Evolutionary conservation across 2,329 filamentous ascomycete genomes (phyloP).

Genomic region (Akanthomyces muscarius): DNA sequence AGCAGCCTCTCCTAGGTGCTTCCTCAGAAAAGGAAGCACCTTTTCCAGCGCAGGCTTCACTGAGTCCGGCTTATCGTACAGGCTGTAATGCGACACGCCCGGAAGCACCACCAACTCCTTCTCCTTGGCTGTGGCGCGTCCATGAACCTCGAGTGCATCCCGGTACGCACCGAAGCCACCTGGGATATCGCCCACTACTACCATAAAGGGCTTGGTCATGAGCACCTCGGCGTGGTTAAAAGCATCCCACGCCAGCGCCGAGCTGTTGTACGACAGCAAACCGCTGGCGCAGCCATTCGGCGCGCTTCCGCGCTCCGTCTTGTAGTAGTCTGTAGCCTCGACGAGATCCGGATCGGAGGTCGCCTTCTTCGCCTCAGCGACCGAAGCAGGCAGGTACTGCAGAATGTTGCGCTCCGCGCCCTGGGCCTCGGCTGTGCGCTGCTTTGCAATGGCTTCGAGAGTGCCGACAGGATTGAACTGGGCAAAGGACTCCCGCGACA

Average conservation of each 20-base stretch:
- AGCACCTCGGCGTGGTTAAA: constrained; percentile 15
- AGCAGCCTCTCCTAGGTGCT: constrained; percentile 25
- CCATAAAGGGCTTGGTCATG: constrained; percentile 17
- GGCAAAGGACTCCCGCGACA: constrained; percentile 21
- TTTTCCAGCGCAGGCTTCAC: constrained; percentile 17
- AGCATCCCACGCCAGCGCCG: constrained; percentile 16
- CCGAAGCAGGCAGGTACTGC: constrained; percentile 12
- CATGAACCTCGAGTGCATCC: constrained; percentile 11
- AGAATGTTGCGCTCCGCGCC: constrained; percentile 3
- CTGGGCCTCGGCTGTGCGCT: constrained; percentile 10
- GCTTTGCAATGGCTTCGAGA: constrained; percentile 10
- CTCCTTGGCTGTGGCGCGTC: constrained; percentile 14
- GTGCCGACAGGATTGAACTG: constrained; percentile 9
- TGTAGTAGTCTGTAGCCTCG: constrained; percentile 17
- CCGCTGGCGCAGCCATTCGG: constrained; percentile 7
- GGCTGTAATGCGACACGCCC: constrained; percentile 14
- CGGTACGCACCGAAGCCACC: constrained; percentile 15
- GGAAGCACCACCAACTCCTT: constrained; percentile 17
- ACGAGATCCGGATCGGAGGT: neutral
- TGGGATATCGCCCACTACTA: constrained; percentile 14
- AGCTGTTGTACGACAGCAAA: constrained; percentile 12
- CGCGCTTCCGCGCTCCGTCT: constrained; percentile 7
- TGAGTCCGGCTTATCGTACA: constrained; percentile 17
- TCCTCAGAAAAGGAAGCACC: constrained; percentile 16
- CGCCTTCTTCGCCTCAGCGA: constrained; percentile 7